A percentile compares a stretch with the other conserved stretches of the same genome.
Conservation (phyloP, 352 stramenopile genomes). For the Pelagophyceae sp. region DNA sequence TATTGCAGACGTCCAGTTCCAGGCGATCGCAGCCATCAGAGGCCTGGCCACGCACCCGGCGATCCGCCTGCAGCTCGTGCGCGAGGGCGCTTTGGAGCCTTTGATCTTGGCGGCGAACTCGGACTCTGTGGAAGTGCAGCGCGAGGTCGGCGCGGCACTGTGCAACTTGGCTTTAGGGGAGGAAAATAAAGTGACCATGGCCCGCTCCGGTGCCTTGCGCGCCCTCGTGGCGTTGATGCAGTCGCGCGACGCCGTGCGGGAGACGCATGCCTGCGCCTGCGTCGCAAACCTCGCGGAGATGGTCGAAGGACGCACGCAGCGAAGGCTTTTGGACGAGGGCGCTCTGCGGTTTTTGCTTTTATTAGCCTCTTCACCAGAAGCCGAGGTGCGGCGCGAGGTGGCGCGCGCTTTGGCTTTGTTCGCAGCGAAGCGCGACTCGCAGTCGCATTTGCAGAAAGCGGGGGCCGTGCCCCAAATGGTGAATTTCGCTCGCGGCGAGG, state of each 20-base stretch:
- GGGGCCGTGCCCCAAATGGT: conserved; percentile 74
- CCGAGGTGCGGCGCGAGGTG: conserved; percentile 69
- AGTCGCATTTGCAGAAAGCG: conserved; percentile 67
- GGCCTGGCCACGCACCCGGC: conserved; percentile 77
- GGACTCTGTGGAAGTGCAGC: conserved; percentile 84
- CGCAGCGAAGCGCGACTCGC: conserved; percentile 76
- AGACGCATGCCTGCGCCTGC: conserved; percentile 79
- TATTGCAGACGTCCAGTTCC: conserved; percentile 87
- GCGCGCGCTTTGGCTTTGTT: conserved; percentile 82
- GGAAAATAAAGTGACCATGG: conserved; percentile 90
- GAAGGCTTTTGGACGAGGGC: conserved; percentile 82
- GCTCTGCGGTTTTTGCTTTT: conserved; percentile 72
- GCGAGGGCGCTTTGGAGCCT: conserved; percentile 80
- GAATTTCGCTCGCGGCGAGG: conserved; percentile 67
- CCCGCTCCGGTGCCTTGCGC: conserved; percentile 78
- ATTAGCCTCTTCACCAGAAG: conserved; percentile 44
- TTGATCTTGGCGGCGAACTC: conserved; percentile 76
- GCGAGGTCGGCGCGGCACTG: conserved; percentile 84
- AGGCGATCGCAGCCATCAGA: conserved; percentile 82
- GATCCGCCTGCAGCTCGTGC: conserved; percentile 75
- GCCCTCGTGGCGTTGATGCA: conserved; percentile 74
- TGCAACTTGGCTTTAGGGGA: conserved; percentile 86
- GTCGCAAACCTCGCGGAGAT: conserved; percentile 90
- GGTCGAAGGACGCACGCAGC: conserved; percentile 84
- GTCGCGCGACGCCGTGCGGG: conserved; percentile 71